Evolutionary conservation across 148 eudicot genomes (phyloP), one percentile per base, ranked within the genome.

Genomic region (Fallopia convolvulus): DNA sequence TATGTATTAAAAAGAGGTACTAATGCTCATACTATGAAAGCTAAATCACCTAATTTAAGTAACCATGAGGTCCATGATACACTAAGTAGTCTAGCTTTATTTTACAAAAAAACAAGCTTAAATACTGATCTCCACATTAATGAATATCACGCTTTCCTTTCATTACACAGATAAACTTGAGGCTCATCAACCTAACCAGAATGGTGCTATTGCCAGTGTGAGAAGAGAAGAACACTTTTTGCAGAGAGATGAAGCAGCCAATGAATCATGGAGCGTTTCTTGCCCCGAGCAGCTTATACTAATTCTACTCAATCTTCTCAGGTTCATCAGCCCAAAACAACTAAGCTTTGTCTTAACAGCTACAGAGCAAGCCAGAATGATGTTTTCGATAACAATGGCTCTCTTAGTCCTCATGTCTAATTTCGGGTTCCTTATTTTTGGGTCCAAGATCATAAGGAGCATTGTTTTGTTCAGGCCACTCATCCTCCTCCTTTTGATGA

Each of bases 401-500:
- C 44, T 68, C 20, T 68, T 68, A 68, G 46, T 68, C 46, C 72
- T 68, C 44, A 36, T 68, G 72, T 68, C 72, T 68, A 46, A 68
- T 36, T 68, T 68, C 5, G 21, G 33, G 46, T 36, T 68, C 72
- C 20, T 36, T 5, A 0, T 68, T 36, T 36, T 17, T 4, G 72
- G 72, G 46, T 12, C 7, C 23, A 68, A 39, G 46, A 68, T 15
- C 44, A 36, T 68, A 30, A 68, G 72, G n/a, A 68, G 46, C 18
- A 7, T 68, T 14, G 15, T 68, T 0, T 68, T 68, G 72, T 68
- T 68, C 20, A 68, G 20, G 72, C 46, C 72, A 36, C 72, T 68
- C 46, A 6, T 68, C 72, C 1, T 68, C 20, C 72, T 68, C 15
- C 72, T 68, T 6, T 7, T 68, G 72, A 68, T 8, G 11, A 17